Evolutionary conservation across 192 early-diverging fungal genomes (phyloP).

Genomic region (Coemansia sp.): DNA sequence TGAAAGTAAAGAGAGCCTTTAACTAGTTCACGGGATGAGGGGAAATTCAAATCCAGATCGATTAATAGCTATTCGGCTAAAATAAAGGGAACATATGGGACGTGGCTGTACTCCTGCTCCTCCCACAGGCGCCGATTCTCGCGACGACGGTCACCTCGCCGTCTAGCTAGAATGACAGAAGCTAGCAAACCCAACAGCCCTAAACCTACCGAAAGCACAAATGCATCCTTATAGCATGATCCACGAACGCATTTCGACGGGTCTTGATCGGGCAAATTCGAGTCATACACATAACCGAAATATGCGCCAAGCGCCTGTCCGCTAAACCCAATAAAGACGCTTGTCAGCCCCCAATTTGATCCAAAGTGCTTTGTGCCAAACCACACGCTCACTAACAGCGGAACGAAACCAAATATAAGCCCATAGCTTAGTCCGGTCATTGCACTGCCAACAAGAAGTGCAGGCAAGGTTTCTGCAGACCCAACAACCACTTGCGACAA

Average conservation of each 20-base stretch:
- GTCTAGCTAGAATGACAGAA: constrained; percentile 27
- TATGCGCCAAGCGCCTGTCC: constrained; percentile 59
- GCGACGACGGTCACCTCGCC: constrained; percentile 25
- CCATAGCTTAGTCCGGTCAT: constrained; percentile 52
- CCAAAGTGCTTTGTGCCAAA: constrained; percentile 52
- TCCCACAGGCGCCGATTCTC: constrained; percentile 49
- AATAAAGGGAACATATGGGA: constrained; percentile 44
- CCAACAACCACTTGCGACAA: constrained; percentile 41
- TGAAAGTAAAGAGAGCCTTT: too few species aligned
- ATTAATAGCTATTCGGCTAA: constrained; percentile 24
- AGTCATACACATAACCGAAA: constrained; percentile 61
- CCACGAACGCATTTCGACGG: constrained; percentile 41
- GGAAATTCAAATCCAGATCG: background rate
- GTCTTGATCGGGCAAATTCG: constrained; percentile 49
- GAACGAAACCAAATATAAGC: constrained; percentile 48
- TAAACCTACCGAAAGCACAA: constrained; percentile 27
- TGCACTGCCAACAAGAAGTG: constrained; percentile 38
- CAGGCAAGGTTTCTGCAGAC: constrained; percentile 15
- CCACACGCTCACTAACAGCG: constrained; percentile 52
- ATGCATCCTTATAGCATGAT: constrained; percentile 41
- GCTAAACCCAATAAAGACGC: constrained; percentile 56
- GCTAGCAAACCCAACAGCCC: constrained; percentile 16
- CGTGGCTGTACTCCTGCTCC: constrained; percentile 36
- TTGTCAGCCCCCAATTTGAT: constrained; percentile 57
- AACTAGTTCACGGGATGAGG: too few species aligned